Evolutionary conservation across 441 rosid genomes (phyloP), one percentile per base, ranked within the genome.

Genomic region (Capsella rubella): DNA sequence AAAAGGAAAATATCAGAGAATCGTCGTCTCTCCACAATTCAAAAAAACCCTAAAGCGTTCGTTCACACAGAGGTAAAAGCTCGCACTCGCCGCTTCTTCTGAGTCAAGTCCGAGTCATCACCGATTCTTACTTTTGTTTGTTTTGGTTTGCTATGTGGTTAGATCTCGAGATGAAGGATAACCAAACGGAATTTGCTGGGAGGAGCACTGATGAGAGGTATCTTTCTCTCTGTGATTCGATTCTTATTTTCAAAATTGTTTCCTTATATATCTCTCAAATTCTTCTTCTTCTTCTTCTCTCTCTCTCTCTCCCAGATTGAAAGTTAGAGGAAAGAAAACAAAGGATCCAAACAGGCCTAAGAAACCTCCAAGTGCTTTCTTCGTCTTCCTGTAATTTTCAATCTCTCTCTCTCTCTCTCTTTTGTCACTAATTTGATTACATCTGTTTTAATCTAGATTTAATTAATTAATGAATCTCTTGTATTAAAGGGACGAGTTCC

Each of bases 311-410:
- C 4, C n/a, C 62, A 90, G 93, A 79, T 72, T 89, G 86, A 88
- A 83, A 82, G 81, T 78, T 34, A 86, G 83, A 65, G 82, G 81
- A 11, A 87, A 89, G 82, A 85, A 88, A 3, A 72, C 60, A 11
- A 87, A 89, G 77, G 94, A 89, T 81, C 91, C 91, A 7, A 89
- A 89, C 87, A 87, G 78, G 79, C 94, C 94, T 5, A 89, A 87
- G 87, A 87, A 90, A 76, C 87, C 94, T 75, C 84, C 91, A 0
- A 87, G 94, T 74, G 82, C 91, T 46, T 89, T 89, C 84, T 89
- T 89, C 82, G 83, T 89, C 71, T 89, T 87, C 85, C 84, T 89
- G 94, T 89, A 81, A 16, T 74, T 10, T 3, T 18, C 29, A 16
- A 31, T 32, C 40, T 52, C 40, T 35, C 12, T 37, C 10, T 34